Conservation (phyloP, 2,329 filamentous ascomycete species). For the Lachnellula suecica region DNA sequence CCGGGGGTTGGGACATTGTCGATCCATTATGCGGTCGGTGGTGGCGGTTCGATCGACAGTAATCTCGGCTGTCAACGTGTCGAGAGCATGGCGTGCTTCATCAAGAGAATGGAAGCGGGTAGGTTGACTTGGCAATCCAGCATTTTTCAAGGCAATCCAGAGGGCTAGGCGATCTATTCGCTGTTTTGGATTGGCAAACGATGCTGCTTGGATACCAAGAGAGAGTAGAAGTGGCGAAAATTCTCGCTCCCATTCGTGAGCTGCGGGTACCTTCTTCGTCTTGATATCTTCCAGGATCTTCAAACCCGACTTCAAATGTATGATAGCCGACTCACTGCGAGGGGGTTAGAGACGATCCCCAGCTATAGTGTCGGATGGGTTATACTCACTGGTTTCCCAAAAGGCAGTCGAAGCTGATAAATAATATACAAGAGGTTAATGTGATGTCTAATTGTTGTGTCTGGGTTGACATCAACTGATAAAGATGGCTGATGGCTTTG, state of each 20-base stretch:
- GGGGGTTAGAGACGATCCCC: too few species aligned
- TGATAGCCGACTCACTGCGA: conserved; percentile 24
- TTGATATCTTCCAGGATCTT: conserved; percentile 28
- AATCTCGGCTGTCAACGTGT: conserved; percentile 53
- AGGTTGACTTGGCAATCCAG: conserved; percentile 12
- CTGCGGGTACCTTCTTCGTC: conserved; percentile 6
- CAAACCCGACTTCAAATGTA: conserved; percentile 29
- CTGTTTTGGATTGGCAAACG: conserved; percentile 26
- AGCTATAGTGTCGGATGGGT: too few species aligned
- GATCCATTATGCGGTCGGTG: conserved; percentile 1
- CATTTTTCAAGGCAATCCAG: conserved; percentile 21
- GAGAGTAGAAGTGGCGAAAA: conserved; percentile 25
- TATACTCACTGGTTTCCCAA: conserved; percentile 27
- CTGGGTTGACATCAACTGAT: conserved; percentile 25
- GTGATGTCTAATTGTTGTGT: conserved; percentile 34
- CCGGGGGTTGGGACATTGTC: conserved; percentile 42
- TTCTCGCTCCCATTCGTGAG: conserved; percentile 22
- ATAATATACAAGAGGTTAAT: conserved; percentile 62
- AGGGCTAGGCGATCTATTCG: conserved; percentile 19
- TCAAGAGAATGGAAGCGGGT: conserved; percentile 45
- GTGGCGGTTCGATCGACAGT: conserved; percentile 48
- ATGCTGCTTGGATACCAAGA: conserved; percentile 28
- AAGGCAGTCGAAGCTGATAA: conserved; percentile 60
- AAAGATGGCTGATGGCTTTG: conserved; percentile 44
- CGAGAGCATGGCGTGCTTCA: conserved; percentile 57